Evolutionary conservation across 306 rosid genomes (phyloP).

Genomic region (Malus domestica): DNA sequence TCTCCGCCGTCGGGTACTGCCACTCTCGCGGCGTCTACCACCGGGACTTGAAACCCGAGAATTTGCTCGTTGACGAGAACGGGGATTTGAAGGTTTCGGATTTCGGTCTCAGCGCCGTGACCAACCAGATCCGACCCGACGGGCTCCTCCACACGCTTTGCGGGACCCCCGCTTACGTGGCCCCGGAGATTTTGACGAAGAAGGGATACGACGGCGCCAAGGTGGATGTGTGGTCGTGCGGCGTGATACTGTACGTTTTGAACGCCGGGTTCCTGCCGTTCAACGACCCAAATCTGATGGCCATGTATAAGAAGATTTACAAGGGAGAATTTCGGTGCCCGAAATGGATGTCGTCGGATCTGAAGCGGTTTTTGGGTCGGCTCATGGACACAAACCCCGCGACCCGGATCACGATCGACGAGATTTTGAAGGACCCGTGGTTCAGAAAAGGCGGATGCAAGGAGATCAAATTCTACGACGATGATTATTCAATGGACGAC

Average conservation of each 20-base stretch:
- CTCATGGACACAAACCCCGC: slow-evolving; percentile 52
- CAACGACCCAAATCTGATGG: slow-evolving; percentile 68
- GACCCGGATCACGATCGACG: slow-evolving; percentile 53
- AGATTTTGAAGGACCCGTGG: slow-evolving; percentile 51
- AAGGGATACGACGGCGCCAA: slow-evolving; percentile 69
- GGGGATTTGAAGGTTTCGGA: slow-evolving; percentile 56
- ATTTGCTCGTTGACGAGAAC: slow-evolving; percentile 47
- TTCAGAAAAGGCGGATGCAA: slow-evolving; percentile 40
- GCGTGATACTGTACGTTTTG: slow-evolving; percentile 49
- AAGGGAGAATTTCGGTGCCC: slow-evolving; percentile 66
- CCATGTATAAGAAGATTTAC: slow-evolving; percentile 62
- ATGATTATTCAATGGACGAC: slow-evolving; percentile 1
- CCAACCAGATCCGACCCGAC: slow-evolving; percentile 44
- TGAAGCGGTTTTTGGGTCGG: slow-evolving; percentile 40
- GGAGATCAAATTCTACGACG: slow-evolving; percentile 32
- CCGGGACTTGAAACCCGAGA: slow-evolving; percentile 72
- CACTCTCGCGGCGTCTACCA: slow-evolving; percentile 63
- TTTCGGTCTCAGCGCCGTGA: slow-evolving; percentile 63
- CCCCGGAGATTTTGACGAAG: slow-evolving; percentile 70
- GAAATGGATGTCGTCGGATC: slow-evolving; percentile 51
- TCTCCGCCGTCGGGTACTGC: slow-evolving; percentile 70
- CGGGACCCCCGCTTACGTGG: slow-evolving; percentile 83
- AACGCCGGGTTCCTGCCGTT: slow-evolving; percentile 69
- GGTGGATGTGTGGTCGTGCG: slow-evolving; percentile 72
- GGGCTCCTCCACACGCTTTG: slow-evolving; percentile 69